Percentiles rank a stretch among this genome's conserved stretches.
These are phyloP conservation scores for Scheffersomyces coipomensis DNA, from an alignment of 805 yeast genomes.

Conservation along the genomic window DNA sequence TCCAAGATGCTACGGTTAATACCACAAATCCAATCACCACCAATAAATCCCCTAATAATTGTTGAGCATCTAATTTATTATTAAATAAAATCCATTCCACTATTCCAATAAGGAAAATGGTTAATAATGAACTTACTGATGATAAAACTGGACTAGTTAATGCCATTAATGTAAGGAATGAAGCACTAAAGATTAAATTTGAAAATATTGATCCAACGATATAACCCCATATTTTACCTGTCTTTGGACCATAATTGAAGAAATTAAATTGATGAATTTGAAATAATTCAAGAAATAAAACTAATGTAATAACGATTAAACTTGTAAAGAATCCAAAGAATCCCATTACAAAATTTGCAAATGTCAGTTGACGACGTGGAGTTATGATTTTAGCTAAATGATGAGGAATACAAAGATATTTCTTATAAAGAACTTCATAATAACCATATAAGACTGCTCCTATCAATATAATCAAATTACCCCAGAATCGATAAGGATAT, in stretches of 20 bases:
- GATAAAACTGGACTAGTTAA: slow-evolving; percentile 84
- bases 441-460: slow-evolving; percentile 82
- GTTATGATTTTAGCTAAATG: slow-evolving; percentile 42
- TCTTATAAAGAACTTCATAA: slow-evolving; percentile 82
- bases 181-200: slow-evolving; percentile 67
- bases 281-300: slow-evolving; percentile 46
- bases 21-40: slow-evolving; percentile 69
- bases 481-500: slow-evolving; percentile 62
- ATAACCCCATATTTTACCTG: slow-evolving; percentile 40
- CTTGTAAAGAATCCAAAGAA: slow-evolving; percentile 61
- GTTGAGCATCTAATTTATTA: slow-evolving; percentile 50
- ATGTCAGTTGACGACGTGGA: slow-evolving; percentile 69
- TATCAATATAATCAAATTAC: slow-evolving; percentile 65
- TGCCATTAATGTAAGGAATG: slow-evolving; percentile 76
- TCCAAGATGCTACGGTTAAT: slow-evolving; percentile 65
- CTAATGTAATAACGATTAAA: slow-evolving; percentile 44
- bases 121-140: slow-evolving; percentile 63
- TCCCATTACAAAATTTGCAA: slow-evolving; percentile 75
- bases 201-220: slow-evolving; percentile 55
- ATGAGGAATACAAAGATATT: slow-evolving; percentile 69
- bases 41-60: slow-evolving; percentile 65
- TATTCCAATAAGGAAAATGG: slow-evolving; percentile 76
- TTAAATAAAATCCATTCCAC: slow-evolving; percentile 73
- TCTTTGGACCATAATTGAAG: slow-evolving; percentile 43
- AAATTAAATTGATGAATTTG: slow-evolving; percentile 60